phyloP scores from a whole-genome alignment of 169 alveolate species.

The Plasmodium coatneyi region DNA sequence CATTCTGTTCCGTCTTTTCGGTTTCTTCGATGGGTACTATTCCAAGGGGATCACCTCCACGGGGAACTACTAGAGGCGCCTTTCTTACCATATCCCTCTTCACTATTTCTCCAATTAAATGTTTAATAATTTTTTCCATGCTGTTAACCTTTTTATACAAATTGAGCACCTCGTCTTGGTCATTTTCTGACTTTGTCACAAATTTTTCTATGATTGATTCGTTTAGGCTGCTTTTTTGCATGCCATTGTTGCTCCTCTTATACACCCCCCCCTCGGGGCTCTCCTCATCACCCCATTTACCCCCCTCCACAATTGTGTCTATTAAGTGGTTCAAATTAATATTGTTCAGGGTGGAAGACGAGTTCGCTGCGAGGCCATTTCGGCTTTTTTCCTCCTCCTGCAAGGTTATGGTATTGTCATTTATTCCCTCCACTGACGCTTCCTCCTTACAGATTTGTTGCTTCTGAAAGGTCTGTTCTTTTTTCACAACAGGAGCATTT shows the following conservation, averaged over 20 bases:
- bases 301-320: slow-evolving; percentile 11
- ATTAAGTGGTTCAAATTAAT: slow-evolving; percentile 49
- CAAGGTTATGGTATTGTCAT: background rate
- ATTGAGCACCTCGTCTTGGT: slow-evolving; percentile 24
- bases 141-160: slow-evolving; percentile 48
- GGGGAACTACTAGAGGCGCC: background rate
- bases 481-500: background rate
- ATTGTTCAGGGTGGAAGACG: slow-evolving; percentile 8
- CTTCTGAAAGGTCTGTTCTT: background rate
- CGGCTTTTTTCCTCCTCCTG: background rate
- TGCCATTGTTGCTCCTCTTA: background rate
- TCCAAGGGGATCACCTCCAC: background rate
- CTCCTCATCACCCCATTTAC: background rate
- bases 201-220: slow-evolving; percentile 38
- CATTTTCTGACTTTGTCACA: slow-evolving; percentile 42
- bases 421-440: background rate
- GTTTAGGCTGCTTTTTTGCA: background rate
- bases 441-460: background rate
- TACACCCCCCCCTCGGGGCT: background rate
- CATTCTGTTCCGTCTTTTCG: background rate
- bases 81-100: slow-evolving; percentile 34
- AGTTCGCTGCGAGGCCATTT: background rate
- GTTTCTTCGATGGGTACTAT: background rate
- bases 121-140: slow-evolving; percentile 66
- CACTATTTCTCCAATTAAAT: slow-evolving; percentile 51